Percentiles rank a stretch among this genome's conserved stretches.
These are phyloP conservation scores for Nidularia sp. DNA, from an alignment of 768 basidiomycete genomes.

Conservation along the genomic window DNA sequence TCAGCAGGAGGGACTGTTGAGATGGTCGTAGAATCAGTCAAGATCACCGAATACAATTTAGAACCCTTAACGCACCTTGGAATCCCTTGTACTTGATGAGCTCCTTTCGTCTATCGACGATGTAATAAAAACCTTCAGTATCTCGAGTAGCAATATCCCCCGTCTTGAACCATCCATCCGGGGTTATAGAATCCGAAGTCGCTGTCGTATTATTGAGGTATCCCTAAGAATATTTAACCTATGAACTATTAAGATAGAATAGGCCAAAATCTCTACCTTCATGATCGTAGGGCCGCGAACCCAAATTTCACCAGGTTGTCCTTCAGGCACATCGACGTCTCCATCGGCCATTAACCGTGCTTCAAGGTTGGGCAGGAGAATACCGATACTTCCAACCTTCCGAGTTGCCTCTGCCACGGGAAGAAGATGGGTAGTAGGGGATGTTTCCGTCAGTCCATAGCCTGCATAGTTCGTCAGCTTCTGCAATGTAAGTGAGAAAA, in stretches of 20 bases:
- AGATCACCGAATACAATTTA: background rate
- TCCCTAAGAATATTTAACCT: slow-evolving; percentile 53
- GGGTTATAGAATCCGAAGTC: slow-evolving; percentile 64
- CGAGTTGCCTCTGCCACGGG: slow-evolving; percentile 32
- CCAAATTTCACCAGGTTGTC: slow-evolving; percentile 79
- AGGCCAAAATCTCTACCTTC: slow-evolving; percentile 44
- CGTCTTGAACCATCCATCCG: slow-evolving; percentile 84
- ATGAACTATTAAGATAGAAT: background rate
- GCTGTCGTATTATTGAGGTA: slow-evolving; percentile 73
- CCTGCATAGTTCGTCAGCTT: slow-evolving; percentile 37
- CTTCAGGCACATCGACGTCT: slow-evolving; percentile 41
- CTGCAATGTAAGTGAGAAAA: background rate
- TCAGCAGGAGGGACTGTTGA: slow-evolving; percentile 89
- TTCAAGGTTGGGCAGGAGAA: slow-evolving; percentile 71
- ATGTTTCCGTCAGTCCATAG: slow-evolving; percentile 82
- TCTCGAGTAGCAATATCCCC: slow-evolving; percentile 76
- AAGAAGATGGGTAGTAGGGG: slow-evolving; percentile 63
- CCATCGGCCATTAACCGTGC: slow-evolving; percentile 64
- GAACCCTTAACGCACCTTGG: slow-evolving; percentile 48
- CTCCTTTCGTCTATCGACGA: slow-evolving; percentile 74
- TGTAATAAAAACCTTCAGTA: slow-evolving; percentile 66
- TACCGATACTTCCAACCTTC: slow-evolving; percentile 65
- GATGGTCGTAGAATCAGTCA: background rate
- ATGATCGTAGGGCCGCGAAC: slow-evolving; percentile 73
- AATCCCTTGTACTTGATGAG: slow-evolving; percentile 81